Evolutionary conservation across 1,284 basidiomycete species (phyloP).

Genomic region (Marasmius sp.): DNA sequence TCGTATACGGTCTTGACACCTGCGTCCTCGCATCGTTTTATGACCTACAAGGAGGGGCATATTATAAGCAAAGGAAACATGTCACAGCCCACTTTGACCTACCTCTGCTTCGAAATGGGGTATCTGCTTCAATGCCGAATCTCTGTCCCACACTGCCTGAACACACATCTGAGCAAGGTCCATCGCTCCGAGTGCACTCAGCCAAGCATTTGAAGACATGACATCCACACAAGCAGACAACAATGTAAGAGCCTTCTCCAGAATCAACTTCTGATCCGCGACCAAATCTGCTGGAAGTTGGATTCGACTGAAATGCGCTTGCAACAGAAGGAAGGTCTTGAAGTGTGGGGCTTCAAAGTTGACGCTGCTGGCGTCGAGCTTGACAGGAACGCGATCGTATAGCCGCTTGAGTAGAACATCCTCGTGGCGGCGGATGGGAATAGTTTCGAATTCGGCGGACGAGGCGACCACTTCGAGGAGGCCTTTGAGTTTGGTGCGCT

Average conservation of each 20-base stretch:
- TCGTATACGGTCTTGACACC: conserved; percentile 89
- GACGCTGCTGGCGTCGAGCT: conserved; percentile 63
- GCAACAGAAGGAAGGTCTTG: conserved; percentile 96
- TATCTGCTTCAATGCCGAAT: conserved; percentile 92
- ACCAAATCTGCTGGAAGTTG: conserved; percentile 91
- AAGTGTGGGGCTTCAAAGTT: conserved; percentile 96
- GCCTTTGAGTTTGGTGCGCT: conserved; percentile 96
- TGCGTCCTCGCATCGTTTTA: conserved; percentile 84
- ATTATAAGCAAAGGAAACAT: background rate
- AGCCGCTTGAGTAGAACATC: conserved; percentile 80
- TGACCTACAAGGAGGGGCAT: conserved; percentile 38
- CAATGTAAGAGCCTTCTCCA: conserved; percentile 89
- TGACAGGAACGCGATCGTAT: conserved; percentile 97
- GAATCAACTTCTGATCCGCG: conserved; percentile 84
- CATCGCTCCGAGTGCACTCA: conserved; percentile 96
- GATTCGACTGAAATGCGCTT: conserved; percentile 95
- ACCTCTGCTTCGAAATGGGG: conserved; percentile 93
- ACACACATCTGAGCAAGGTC: conserved; percentile 99
- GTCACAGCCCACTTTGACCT: conserved; percentile 17
- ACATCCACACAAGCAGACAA: conserved; percentile 96
- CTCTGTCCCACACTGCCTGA: conserved; percentile 96
- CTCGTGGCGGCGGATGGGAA: conserved; percentile 94
- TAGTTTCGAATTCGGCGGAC: conserved; percentile 92
- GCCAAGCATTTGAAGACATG: conserved; percentile 94
- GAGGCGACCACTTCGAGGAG: conserved; percentile 95